Conservation (phyloP, 495 filamentous ascomycete species). For the Daldinia childiae region DNA sequence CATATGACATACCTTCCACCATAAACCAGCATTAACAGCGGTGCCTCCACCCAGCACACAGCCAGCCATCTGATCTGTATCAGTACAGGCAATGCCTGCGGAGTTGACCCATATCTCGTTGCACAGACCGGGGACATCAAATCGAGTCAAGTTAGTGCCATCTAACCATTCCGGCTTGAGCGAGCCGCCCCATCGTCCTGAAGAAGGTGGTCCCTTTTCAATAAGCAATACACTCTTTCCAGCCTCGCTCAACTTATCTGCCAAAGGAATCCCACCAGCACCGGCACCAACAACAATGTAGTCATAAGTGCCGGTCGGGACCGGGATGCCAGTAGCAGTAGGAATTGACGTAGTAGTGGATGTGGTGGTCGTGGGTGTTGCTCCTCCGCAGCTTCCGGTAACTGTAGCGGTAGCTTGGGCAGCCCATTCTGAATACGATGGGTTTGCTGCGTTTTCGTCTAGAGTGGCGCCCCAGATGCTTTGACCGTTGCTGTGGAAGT, state of each 20-base stretch:
- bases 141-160: slow-evolving; percentile 73
- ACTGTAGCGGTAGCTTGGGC: slow-evolving; percentile 46
- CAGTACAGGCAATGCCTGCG: slow-evolving; percentile 70
- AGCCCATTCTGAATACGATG: slow-evolving; percentile 56
- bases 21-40: slow-evolving; percentile 74
- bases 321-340: slow-evolving; percentile 53
- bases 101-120: slow-evolving; percentile 74
- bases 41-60: slow-evolving; percentile 82
- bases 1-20: slow-evolving; percentile 56
- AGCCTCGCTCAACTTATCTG: slow-evolving; percentile 69
- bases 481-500: slow-evolving; percentile 57
- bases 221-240: slow-evolving; percentile 73
- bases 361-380: slow-evolving; percentile 43
- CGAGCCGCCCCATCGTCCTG: slow-evolving; percentile 66
- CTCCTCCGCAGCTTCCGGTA: slow-evolving; percentile 47
- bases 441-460: slow-evolving; percentile 49
- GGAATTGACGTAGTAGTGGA: slow-evolving; percentile 45
- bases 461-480: slow-evolving; percentile 56
- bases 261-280: slow-evolving; percentile 71
- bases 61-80: slow-evolving; percentile 77
- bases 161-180: slow-evolving; percentile 69
- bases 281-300: slow-evolving; percentile 75
- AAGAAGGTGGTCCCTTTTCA: slow-evolving; percentile 70
- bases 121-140: slow-evolving; percentile 83
- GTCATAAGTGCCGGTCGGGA: slow-evolving; percentile 65